A percentile compares a stretch with the other conserved stretches of the same genome.
Evolutionary conservation across 2,329 filamentous ascomycete species (phyloP).

Genomic region (Akanthomyces muscarius): DNA sequence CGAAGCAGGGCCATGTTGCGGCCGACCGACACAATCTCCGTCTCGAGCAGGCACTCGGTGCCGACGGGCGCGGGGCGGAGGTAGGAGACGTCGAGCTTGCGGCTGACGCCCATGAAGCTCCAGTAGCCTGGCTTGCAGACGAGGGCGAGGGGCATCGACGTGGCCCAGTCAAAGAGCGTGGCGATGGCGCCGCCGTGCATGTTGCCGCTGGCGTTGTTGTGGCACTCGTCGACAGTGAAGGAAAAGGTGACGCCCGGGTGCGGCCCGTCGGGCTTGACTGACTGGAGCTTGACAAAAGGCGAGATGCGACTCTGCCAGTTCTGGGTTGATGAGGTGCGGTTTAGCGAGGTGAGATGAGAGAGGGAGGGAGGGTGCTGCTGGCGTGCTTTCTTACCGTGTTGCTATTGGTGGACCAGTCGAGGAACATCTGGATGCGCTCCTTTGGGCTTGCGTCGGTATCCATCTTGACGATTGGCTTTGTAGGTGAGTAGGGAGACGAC

Average conservation of each 20-base stretch:
- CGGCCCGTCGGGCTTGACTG: conserved; percentile 30
- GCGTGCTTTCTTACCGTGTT: not conserved
- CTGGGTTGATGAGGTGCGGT: conserved; percentile 25
- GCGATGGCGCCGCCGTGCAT: conserved; percentile 62
- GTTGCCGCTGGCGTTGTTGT: conserved; percentile 52
- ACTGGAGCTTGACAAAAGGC: conserved; percentile 39
- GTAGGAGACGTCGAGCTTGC: conserved; percentile 64
- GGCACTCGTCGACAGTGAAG: conserved; percentile 45
- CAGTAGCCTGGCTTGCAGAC: conserved; percentile 58
- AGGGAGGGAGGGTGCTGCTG: not conserved
- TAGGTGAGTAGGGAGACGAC: not conserved
- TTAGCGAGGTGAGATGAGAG: not conserved
- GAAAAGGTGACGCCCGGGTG: conserved; percentile 42
- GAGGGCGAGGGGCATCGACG: conserved; percentile 54
- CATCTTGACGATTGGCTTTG: not conserved
- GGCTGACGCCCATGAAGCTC: conserved; percentile 58
- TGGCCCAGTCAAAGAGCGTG: conserved; percentile 64
- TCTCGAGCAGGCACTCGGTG: conserved; percentile 48
- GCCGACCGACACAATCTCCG: conserved; percentile 56
- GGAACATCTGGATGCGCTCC: conserved; percentile 1
- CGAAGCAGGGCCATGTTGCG: conserved; percentile 49
- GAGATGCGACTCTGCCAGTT: conserved; percentile 43
- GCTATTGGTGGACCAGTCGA: not conserved
- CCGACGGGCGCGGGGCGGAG: conserved; percentile 57
- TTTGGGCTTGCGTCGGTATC: not conserved